These are phyloP conservation scores for Auricularia sp. DNA, from an alignment of 768 basidiomycete species.

Conservation along the genomic window DNA sequence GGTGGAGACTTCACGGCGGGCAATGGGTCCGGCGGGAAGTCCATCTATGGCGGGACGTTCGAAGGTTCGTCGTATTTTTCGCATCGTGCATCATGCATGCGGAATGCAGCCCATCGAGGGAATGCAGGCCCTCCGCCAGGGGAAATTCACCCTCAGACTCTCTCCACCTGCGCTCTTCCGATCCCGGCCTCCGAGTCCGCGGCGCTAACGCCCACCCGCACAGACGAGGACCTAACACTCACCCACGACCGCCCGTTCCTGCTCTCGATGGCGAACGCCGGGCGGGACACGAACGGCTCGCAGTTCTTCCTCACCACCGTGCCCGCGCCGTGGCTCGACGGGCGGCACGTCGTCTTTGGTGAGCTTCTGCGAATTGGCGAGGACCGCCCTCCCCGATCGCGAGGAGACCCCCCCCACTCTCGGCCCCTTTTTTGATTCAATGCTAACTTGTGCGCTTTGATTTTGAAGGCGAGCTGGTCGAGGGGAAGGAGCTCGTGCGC, in stretches of 20 bases:
- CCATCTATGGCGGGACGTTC: slow-evolving; percentile 65
- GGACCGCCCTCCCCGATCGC: too few relatives aligned
- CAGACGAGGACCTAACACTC: slow-evolving; percentile 77
- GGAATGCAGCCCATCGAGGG: too few relatives aligned
- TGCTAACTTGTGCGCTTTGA: too few relatives aligned
- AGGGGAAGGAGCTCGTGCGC: slow-evolving; percentile 48
- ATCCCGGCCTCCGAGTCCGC: not conserved
- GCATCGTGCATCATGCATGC: not conserved
- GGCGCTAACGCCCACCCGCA: slow-evolving; percentile 16
- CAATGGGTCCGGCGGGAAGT: slow-evolving; percentile 72
- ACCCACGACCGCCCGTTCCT: slow-evolving; percentile 64
- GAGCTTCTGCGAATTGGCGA: too few relatives aligned
- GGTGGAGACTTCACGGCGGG: slow-evolving; percentile 31
- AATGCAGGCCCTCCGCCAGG: too few relatives aligned
- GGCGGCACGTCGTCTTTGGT: slow-evolving; percentile 83
- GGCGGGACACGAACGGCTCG: slow-evolving; percentile 72
- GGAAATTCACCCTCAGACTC: too few relatives aligned
- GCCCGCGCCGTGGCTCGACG: slow-evolving; percentile 69
- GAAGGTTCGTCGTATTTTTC: slow-evolving; percentile 32
- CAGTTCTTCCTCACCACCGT: slow-evolving; percentile 91
- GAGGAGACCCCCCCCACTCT: too few relatives aligned
- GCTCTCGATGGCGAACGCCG: slow-evolving; percentile 75
- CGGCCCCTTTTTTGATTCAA: too few relatives aligned
- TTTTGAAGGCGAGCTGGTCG: slow-evolving; percentile 40
- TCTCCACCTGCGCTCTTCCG: not conserved